phyloP scores from a whole-genome alignment of 2,329 filamentous ascomycete genomes.

The Colletotrichum truncatum region DNA sequence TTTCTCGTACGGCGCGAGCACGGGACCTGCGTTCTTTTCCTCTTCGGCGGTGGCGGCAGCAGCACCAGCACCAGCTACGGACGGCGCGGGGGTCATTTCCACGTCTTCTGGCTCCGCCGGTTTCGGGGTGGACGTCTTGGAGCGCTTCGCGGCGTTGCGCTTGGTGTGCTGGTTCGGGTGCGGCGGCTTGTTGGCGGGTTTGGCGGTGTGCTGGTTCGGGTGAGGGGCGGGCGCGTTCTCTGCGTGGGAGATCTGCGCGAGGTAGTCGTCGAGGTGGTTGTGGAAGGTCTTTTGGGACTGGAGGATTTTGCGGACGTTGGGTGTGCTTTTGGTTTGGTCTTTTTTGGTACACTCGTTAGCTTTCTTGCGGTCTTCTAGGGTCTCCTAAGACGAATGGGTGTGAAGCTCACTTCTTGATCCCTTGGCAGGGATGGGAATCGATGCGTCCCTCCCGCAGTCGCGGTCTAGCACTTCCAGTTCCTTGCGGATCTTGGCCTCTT shows the following conservation, averaged over 20 bases:
- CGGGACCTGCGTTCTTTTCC: conserved; percentile 21
- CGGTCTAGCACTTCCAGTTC: conserved; percentile 85
- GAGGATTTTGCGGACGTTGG: conserved; percentile 79
- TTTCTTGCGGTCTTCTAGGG: not conserved
- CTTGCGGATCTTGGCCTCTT: conserved; percentile 82
- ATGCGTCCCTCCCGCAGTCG: conserved; percentile 78
- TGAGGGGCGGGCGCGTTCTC: conserved; percentile 44
- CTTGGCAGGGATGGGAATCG: conserved; percentile 74
- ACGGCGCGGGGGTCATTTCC: conserved; percentile 51
- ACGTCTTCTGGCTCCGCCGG: conserved; percentile 37
- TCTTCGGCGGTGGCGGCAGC: not conserved
- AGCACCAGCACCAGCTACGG: no score
- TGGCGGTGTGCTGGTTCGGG: conserved; percentile 38
- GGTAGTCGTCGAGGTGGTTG: conserved; percentile 83
- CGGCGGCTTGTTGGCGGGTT: conserved; percentile 31
- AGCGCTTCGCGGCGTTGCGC: conserved; percentile 30
- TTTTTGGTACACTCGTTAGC: not conserved
- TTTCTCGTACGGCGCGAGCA: conserved; percentile 45
- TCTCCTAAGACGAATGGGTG: not conserved
- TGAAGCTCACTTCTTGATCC: conserved; percentile 49
- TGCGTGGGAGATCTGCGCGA: conserved; percentile 66
- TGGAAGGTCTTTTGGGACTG: conserved; percentile 84
- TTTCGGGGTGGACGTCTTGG: conserved; percentile 26
- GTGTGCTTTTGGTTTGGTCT: conserved; percentile 68
- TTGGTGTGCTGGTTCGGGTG: conserved; percentile 31